These are phyloP conservation scores for Mucor velutinosus DNA, from an alignment of 371 early-diverging fungal genomes.

Conservation along the genomic window DNA sequence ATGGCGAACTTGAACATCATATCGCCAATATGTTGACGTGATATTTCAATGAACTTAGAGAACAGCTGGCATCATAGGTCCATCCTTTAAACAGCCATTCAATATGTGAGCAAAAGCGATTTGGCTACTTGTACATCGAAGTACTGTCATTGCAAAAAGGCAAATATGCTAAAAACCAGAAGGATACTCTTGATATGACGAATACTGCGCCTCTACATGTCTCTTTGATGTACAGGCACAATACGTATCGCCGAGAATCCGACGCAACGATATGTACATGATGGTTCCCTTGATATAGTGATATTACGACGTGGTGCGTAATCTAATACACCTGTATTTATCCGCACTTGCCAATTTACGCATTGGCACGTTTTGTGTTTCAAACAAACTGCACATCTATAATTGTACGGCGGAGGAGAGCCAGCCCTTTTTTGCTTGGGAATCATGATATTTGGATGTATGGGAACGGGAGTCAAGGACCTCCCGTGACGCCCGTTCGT, in stretches of 20 bases:
- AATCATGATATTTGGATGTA: not conserved
- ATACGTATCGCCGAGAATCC: not conserved
- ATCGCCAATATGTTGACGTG: no score
- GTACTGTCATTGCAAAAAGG: not conserved
- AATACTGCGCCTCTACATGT: not conserved
- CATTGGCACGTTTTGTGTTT: not conserved
- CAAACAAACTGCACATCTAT: not conserved
- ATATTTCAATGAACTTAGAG: no score
- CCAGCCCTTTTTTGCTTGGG: not conserved
- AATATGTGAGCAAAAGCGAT: no score
- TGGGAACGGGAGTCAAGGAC: not conserved
- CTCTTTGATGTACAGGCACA: not conserved
- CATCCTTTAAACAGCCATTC: no score
- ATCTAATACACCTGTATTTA: not conserved
- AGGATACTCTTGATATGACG: no score
- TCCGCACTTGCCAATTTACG: not conserved
- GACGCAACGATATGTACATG: not conserved
- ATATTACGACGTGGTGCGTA: slow-evolving; percentile 1
- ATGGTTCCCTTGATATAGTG: not conserved
- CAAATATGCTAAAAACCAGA: not conserved
- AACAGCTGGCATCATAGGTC: no score
- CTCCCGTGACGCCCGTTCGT: not conserved
- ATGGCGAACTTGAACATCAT: no score
- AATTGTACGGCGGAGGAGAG: not conserved
- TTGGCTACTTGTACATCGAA: not conserved